Base-by-base conservation (phyloP, 371 early-diverging fungal species). In the Funneliformis caledonium region DNA sequence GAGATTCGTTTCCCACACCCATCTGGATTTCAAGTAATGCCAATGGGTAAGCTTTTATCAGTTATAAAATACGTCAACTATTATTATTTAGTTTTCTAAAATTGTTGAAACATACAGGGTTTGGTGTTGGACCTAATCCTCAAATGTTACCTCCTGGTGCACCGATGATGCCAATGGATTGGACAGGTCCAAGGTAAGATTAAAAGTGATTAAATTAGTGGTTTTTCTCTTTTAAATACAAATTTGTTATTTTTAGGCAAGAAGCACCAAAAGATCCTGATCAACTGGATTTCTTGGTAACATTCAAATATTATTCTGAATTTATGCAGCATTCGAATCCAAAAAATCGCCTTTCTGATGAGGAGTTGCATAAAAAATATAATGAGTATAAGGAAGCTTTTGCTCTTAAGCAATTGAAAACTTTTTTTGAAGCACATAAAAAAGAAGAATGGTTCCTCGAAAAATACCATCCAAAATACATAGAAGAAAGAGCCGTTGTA, bases 381-480 rank as follows among this genome's bases (percentile, higher is more conserved):
- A 92, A 91, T 62, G 88, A 88, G 47, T 97, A 97, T 84, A 93
- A 92, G 78, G 95, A 95, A 76, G 90, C 93, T 48, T 93, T 91
- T 74, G 88, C 88, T 26, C 86, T 89, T 69, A 91, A 91, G 48
- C 92, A 93, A 65, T 85, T 93, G 68, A 85, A 88, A 64, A 87
- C 88, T 42, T 96, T 96, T 83, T 96, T 94, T 83, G 88, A 86
- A 1, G 87, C 86, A 37, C 95, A 97, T 85, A 94, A 93, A 80
- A 90, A 92, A 7, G 93, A 93, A 56, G 96, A 96, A 74, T 97
- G 98, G 98, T 97, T 97, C 85, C 85, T 89, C 50, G 97, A 97
- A 85, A 94, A 94, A 83, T 97, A 97, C 82, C 95, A 96, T 82
- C 96, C 96, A 1, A 89, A 85, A 22, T 82, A 86, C 6, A 88